Conservation (phyloP, 495 filamentous ascomycete genomes). For the Cercophora sp. region DNA sequence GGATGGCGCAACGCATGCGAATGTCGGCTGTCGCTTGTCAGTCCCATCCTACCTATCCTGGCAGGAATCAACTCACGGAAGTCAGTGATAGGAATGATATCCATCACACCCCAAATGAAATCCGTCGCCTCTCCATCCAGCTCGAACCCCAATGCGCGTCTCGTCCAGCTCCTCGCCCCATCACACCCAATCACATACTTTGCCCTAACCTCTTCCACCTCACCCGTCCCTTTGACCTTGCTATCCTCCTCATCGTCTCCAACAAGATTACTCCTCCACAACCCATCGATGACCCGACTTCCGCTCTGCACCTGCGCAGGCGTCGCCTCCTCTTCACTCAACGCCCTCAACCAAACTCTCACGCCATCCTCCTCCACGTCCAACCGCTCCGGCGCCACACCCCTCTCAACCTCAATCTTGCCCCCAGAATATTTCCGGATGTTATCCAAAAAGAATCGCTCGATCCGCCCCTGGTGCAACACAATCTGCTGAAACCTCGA, state of each 20-base stretch:
- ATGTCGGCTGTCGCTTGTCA: conserved; percentile 50
- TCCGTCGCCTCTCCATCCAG: conserved; percentile 61
- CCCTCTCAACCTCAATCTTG: conserved; percentile 50
- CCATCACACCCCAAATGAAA: conserved; percentile 63
- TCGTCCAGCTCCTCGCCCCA: conserved; percentile 61
- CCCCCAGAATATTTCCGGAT: conserved; percentile 35
- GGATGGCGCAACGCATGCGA: conserved; percentile 63
- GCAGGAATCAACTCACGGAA: conserved; percentile 39
- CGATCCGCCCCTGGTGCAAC: conserved; percentile 55
- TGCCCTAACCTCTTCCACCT: conserved; percentile 41
- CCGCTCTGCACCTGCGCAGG: conserved; percentile 33
- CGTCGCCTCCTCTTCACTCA: conserved; percentile 44
- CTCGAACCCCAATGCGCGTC: conserved; percentile 50
- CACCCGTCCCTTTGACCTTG: conserved; percentile 34
- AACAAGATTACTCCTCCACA: conserved; percentile 48
- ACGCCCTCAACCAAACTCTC: conserved; percentile 42
- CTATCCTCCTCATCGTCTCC: conserved; percentile 53
- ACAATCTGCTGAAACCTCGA: conserved; percentile 52
- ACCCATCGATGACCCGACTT: conserved; percentile 38
- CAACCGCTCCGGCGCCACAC: conserved; percentile 46
- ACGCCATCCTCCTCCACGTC: conserved; percentile 53
- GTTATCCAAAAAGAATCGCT: conserved; percentile 53
- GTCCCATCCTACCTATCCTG: background rate
- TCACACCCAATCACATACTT: conserved; percentile 70
- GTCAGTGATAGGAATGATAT: conserved; percentile 64